A percentile compares a stretch with the other conserved stretches of the same genome.
phyloP scores from a whole-genome alignment of 1,139 yeast genomes.

The Taphrina pruni region DNA sequence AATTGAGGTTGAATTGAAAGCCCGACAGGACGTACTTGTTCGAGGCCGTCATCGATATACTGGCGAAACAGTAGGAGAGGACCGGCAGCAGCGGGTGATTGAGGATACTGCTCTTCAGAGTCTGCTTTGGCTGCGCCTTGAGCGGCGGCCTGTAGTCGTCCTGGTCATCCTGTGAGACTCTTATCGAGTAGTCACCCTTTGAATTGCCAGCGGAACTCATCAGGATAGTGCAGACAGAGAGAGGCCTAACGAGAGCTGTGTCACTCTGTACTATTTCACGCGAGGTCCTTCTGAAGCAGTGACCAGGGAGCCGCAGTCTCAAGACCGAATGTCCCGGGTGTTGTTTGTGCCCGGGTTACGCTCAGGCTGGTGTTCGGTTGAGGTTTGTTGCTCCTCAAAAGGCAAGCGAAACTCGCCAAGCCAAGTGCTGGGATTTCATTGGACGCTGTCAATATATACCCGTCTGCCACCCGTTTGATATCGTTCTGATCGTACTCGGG shows the following conservation, averaged over 20 bases:
- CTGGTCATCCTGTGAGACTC: slow-evolving; percentile 28
- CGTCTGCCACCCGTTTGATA: not conserved
- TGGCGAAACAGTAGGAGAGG: slow-evolving; percentile 41
- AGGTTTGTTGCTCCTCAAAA: no score
- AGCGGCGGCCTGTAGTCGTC: slow-evolving; percentile 38
- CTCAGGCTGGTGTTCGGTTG: no score
- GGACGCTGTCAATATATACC: not conserved
- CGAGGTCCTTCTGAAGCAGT: no score
- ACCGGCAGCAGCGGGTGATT: slow-evolving; percentile 40
- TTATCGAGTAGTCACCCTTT: slow-evolving; percentile 36
- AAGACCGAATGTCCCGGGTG: no score
- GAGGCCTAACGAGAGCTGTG: no score
- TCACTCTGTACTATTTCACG: no score
- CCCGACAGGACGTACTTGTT: slow-evolving; percentile 92
- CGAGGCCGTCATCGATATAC: slow-evolving; percentile 86
- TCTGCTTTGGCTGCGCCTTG: slow-evolving; percentile 26
- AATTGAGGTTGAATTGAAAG: slow-evolving; percentile 82
- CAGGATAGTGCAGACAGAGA: no score
- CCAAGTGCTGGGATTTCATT: not conserved
- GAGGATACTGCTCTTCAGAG: slow-evolving; percentile 24
- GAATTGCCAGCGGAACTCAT: slow-evolving; percentile 29
- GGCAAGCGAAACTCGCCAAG: no score
- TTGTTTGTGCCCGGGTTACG: no score
- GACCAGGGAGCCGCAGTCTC: no score
- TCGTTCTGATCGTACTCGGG: not conserved